Evolutionary conservation across 2,329 filamentous ascomycete species (phyloP).

Genomic region (Elsinoe perseae): DNA sequence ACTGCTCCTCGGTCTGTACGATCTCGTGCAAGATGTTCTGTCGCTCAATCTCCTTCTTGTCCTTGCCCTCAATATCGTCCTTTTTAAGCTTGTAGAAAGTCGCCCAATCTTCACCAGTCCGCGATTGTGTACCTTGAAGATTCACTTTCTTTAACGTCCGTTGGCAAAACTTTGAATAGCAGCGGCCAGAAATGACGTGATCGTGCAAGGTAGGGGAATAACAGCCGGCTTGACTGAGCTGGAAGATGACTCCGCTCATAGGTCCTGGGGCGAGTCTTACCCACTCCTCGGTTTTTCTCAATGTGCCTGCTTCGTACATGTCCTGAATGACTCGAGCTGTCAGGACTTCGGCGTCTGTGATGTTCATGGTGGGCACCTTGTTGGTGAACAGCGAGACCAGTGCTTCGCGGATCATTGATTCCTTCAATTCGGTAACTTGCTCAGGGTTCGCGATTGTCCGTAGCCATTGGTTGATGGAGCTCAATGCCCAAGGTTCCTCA

Average conservation of each 20-base stretch:
- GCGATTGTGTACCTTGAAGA: slow-evolving; percentile 62
- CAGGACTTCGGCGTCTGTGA: slow-evolving; percentile 86
- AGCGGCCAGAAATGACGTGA: slow-evolving; percentile 61
- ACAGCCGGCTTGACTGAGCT: slow-evolving; percentile 83
- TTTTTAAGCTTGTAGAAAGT: slow-evolving; percentile 80
- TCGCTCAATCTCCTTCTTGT: slow-evolving; percentile 81
- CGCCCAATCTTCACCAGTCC: slow-evolving; percentile 71
- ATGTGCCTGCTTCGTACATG: slow-evolving; percentile 70
- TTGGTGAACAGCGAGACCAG: slow-evolving; percentile 82
- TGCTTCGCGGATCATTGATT: slow-evolving; percentile 77
- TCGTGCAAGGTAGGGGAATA: slow-evolving; percentile 78
- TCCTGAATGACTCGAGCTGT: slow-evolving; percentile 67
- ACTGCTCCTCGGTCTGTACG: slow-evolving; percentile 84
- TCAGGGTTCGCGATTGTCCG: slow-evolving; percentile 67
- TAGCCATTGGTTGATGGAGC: slow-evolving; percentile 79
- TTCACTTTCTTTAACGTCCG: slow-evolving; percentile 93
- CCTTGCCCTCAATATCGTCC: slow-evolving; percentile 61
- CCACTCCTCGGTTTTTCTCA: slow-evolving; percentile 93
- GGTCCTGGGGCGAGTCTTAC: slow-evolving; percentile 77
- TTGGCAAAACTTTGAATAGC: slow-evolving; percentile 91
- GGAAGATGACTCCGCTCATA: slow-evolving; percentile 85
- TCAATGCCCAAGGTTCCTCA: slow-evolving; percentile 84
- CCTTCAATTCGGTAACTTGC: slow-evolving; percentile 78
- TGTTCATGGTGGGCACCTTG: slow-evolving; percentile 98
- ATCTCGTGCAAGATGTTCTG: slow-evolving; percentile 96